Evolutionary conservation across 352 stramenopile species (phyloP).

Genomic region (Blastocystis sp.): DNA sequence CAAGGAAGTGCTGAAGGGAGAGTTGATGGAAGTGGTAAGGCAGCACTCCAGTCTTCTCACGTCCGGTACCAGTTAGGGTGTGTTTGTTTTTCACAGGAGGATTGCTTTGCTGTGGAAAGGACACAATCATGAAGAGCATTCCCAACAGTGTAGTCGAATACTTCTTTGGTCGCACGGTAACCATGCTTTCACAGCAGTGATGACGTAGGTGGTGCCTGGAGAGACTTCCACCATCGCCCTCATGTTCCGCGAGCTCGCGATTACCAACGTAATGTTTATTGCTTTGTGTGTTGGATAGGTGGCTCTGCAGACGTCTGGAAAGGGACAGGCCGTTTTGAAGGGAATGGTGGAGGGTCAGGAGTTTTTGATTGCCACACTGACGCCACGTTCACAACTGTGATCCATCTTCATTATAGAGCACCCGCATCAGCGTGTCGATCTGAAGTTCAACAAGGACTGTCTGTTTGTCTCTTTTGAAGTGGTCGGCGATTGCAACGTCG

Average conservation of each 20-base stretch:
- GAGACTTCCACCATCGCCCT: constrained; percentile 37
- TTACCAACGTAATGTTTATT: constrained; percentile 13
- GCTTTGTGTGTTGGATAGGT: neutral
- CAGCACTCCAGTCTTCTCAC: constrained; percentile 1
- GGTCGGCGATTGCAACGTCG: constrained; percentile 33
- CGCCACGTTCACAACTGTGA: neutral
- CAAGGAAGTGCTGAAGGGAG: constrained; percentile 60
- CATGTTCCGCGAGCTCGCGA: constrained; percentile 50
- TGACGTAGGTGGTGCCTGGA: constrained; percentile 45
- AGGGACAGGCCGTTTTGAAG: constrained; percentile 16
- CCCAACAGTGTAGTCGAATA: constrained; percentile 25
- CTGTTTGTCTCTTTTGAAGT: constrained; percentile 55
- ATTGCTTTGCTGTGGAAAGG: neutral
- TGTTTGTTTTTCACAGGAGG: neutral
- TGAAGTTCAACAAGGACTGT: constrained; percentile 63
- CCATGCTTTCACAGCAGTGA: neutral
- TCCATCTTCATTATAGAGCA: neutral
- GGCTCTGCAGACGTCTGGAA: neutral
- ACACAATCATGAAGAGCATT: neutral
- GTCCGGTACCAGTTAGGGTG: neutral
- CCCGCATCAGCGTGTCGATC: constrained; percentile 12
- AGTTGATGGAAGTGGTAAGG: constrained; percentile 50
- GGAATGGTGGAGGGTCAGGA: constrained; percentile 65
- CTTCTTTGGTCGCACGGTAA: constrained; percentile 56
- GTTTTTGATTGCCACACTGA: constrained; percentile 48